Percentiles rank a stretch among this genome's conserved stretches.
Evolutionary conservation across 495 filamentous ascomycete genomes (phyloP).

Genomic region (Daldinia childiae): DNA sequence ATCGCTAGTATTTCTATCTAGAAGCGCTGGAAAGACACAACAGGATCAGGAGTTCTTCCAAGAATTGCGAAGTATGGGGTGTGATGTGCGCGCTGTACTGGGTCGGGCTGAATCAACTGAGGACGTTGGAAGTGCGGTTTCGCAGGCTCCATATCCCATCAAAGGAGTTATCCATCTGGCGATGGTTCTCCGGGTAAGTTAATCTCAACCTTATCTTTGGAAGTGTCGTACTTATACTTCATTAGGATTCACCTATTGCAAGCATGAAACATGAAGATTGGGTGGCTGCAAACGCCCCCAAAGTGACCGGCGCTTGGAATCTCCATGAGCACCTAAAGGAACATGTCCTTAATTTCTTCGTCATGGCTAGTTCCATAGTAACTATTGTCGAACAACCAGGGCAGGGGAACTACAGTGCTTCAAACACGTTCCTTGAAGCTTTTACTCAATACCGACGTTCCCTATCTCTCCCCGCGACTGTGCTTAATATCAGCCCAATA

Average conservation of each 20-base stretch:
- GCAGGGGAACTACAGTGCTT: constrained; percentile 51
- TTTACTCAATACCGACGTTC: constrained; percentile 48
- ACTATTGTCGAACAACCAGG: constrained; percentile 40
- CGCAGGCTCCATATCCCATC: constrained; percentile 23
- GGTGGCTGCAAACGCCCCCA: constrained; percentile 47
- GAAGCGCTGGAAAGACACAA: not conserved
- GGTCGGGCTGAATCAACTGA: not conserved
- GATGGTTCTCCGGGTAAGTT: constrained; percentile 47
- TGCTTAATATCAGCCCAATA: constrained; percentile 48
- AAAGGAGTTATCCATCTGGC: constrained; percentile 44
- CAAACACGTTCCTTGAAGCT: constrained; percentile 50
- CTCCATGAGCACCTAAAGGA: constrained; percentile 30
- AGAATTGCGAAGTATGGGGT: not conserved
- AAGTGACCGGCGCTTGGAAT: constrained; percentile 52
- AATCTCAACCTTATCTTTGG: not conserved
- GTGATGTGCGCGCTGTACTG: not conserved
- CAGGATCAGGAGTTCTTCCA: not conserved
- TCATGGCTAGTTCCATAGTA: constrained; percentile 39
- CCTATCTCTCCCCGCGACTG: constrained; percentile 43
- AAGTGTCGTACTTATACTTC: not conserved
- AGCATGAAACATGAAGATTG: constrained; percentile 52
- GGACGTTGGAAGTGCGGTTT: not conserved
- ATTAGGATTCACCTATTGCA: not conserved
- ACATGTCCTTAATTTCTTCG: constrained; percentile 45
- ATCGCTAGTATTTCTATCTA: constrained; percentile 4